A percentile compares a stretch with the other conserved stretches of the same genome.
phyloP scores from a whole-genome alignment of 352 stramenopile genomes.

The Phytophthora citricola region DNA sequence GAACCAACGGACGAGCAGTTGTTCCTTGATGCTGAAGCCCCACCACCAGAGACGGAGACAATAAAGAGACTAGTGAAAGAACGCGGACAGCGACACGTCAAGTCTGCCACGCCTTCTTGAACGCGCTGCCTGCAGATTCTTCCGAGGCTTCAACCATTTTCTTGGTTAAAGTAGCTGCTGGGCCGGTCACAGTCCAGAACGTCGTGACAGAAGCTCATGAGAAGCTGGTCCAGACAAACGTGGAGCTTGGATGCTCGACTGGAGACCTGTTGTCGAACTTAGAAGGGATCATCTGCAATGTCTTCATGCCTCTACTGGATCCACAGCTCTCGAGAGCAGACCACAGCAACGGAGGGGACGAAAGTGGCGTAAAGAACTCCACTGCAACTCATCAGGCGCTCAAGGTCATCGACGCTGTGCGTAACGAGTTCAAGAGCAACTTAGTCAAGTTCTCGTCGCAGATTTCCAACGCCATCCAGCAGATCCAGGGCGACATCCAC shows the following conservation, averaged over 20 bases:
- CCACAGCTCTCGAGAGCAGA: conserved; percentile 58
- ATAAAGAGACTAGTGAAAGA: conserved; percentile 56
- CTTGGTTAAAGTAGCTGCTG: conserved; percentile 75
- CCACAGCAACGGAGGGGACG: conserved; percentile 9
- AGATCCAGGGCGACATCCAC: conserved; percentile 95
- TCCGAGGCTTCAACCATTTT: conserved; percentile 76
- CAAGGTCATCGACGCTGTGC: conserved; percentile 84
- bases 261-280: conserved; percentile 87
- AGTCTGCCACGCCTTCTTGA: conserved; percentile 74
- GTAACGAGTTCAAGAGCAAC: conserved; percentile 92
- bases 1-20: conserved; percentile 78
- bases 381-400: conserved; percentile 51
- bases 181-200: conserved; percentile 52
- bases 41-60: conserved; percentile 37
- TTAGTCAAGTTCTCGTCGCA: conserved; percentile 93
- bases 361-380: conserved; percentile 20
- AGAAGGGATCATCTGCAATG: conserved; percentile 87
- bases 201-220: conserved; percentile 42
- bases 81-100: conserved; percentile 57
- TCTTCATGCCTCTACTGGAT: conserved; percentile 90
- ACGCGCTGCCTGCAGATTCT: conserved; percentile 65
- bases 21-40: conserved; percentile 57
- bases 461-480: conserved; percentile 92
- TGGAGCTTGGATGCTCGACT: conserved; percentile 91
- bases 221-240: conserved; percentile 64